These are phyloP conservation scores for Citrullus colocynthis DNA, from an alignment of 306 rosid genomes.

Conservation along the genomic window DNA sequence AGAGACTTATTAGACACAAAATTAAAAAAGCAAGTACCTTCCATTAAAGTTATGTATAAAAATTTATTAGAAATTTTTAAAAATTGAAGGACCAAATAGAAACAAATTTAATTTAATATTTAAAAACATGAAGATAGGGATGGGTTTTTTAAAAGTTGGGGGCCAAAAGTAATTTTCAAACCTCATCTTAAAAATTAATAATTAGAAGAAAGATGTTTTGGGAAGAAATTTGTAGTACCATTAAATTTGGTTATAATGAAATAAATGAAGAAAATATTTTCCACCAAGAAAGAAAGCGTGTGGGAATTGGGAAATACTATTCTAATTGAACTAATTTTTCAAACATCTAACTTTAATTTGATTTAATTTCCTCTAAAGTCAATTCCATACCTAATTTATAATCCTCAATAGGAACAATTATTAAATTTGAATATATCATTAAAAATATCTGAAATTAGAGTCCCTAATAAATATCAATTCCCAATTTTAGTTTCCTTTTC, in stretches of 20 bases:
- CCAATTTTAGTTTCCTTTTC: too few species aligned
- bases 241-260: neutral
- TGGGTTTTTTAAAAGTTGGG: too few species aligned
- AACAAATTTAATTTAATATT: too few species aligned
- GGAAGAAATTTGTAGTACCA: neutral
- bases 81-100: too few species aligned
- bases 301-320: neutral
- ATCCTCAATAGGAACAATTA: neutral
- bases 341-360: neutral
- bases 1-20: too few species aligned
- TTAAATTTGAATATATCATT: neutral
- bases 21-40: too few species aligned
- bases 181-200: neutral
- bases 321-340: neutral
- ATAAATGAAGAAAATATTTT: too few species aligned
- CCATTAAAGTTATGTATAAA: too few species aligned
- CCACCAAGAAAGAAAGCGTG: neutral
- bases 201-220: neutral
- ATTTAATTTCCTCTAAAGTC: neutral
- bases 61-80: too few species aligned
- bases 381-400: neutral
- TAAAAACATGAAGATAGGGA: too few species aligned
- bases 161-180: too few species aligned
- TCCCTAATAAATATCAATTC: neutral
- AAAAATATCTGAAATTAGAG: neutral